Evolutionary conservation across 768 basidiomycete species (phyloP), one percentile per base, ranked within the genome.

Genomic region (Panellus pusillus): DNA sequence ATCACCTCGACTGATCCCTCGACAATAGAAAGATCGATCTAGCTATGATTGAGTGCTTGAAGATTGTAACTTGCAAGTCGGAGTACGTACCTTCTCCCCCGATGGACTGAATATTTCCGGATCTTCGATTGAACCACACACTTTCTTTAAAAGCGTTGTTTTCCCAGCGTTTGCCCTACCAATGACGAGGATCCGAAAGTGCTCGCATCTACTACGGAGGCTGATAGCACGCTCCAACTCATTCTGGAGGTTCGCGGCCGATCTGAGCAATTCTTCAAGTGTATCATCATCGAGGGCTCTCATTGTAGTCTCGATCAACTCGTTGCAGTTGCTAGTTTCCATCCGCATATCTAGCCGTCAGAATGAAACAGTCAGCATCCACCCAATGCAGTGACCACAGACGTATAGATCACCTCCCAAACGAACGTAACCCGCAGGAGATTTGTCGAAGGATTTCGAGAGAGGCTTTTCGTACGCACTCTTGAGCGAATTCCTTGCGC

Each of bases 131-230:
- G 66, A 57, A 18, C 59, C 54, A 31, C 67, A 67, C 8, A 70
- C 54, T 24, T 56, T 64, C 53, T 68, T 55, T 12, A 69, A 60
- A 20, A 70, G 55, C 0, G 70, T 71, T 1, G 67, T 71, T 46
- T 71, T 71, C 2, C 70, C 70, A 3, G 67, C 60, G 45, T 69
- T 69, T 29, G 70, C 66, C 38, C 66, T 53, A 4, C 70, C 70
- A 4, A 71, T 63, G 38, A 68, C 47, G 36, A 71, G 68, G 36
- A 71, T 54, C 5, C 70, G 63, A 37, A 71, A 71, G 29, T 56
- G 63, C 38, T 14, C 32, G 48, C 36, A 55, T 38, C 47, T 58
- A 14, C 35, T 44, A 2, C 58, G 57, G 35, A 59, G 35, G 2
- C 38, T 43, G 45, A 55, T 31, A 27, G 42, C 18, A 17, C 19